Percentiles rank a stretch among this genome's conserved stretches.
Conservation (phyloP, 495 filamentous ascomycete species). For the Penicillium soppii region DNA sequence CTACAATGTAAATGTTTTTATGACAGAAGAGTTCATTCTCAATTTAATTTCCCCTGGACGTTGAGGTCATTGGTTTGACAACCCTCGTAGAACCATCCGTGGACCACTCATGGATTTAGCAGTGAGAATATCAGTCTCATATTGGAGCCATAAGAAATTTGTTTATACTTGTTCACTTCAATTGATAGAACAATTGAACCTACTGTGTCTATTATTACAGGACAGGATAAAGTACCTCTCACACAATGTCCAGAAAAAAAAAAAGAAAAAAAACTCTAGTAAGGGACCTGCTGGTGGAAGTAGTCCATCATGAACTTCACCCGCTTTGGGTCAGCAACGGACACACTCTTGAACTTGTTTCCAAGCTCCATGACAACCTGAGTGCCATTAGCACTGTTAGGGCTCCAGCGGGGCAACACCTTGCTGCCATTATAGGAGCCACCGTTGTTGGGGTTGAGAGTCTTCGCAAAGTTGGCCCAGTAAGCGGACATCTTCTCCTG, state of each 20-base stretch:
- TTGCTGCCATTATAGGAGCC: conserved; percentile 20
- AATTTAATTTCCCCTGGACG: no score
- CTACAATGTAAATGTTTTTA: no score
- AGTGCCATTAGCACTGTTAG: conserved; percentile 18
- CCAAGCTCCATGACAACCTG: conserved; percentile 24
- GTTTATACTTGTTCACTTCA: no score
- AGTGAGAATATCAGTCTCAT: no score
- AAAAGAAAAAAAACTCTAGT: conserved; percentile 1
- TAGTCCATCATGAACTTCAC: conserved; percentile 23
- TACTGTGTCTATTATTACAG: background rate
- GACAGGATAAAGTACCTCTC: no score
- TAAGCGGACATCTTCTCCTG: conserved; percentile 26
- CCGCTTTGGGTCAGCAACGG: conserved; percentile 19
- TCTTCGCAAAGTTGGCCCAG: conserved; percentile 35
- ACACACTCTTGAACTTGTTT: conserved; percentile 16
- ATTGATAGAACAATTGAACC: background rate
- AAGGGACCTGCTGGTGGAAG: conserved; percentile 19
- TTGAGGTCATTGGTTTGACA: background rate
- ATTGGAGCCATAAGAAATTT: no score
- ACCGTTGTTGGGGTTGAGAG: conserved; percentile 25
- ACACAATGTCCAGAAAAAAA: no score
- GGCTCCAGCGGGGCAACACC: conserved; percentile 12
- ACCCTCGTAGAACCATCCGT: background rate
- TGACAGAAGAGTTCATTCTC: no score
- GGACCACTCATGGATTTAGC: background rate